Evolutionary conservation across 1,284 basidiomycete species (phyloP), one percentile per base, ranked within the genome.

Genomic region (Meripilus lineatus): DNA sequence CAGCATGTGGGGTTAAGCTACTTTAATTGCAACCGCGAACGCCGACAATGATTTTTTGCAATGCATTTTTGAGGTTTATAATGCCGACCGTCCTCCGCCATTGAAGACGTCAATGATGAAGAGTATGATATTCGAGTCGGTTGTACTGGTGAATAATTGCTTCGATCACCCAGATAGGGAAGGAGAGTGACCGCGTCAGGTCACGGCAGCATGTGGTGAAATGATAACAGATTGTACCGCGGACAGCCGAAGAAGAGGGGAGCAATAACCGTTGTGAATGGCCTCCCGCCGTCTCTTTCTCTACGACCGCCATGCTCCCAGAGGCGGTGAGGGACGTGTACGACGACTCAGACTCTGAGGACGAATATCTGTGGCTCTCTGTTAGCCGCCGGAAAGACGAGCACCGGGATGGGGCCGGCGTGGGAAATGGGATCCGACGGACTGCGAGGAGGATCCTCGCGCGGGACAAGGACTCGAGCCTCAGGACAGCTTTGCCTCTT

Each of bases 321-420:
- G 34, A 46, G 40, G 34, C 39, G 26, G 51, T 42, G 38, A 42
- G 38, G 44, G 32, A 52, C 51, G 53, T 51, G 45, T 48, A 50
- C 38, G 56, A 53, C 33, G 44, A 48, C 50, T 58, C 58, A 30
- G 61, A 61, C 40, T 44, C 45, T 25, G 59, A 62, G 38, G 56
- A 52, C 38, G 57, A 57, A 35, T 56, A 53, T 58, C 41, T 63
- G 42, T 63, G 61, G 61, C 49, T 55, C 45, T 49, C 56, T 45
- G 52, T 50, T 25, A 52, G 52, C 42, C 50, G 54, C 40, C 50
- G 52, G 51, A 55, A 53, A 48, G 49, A 46, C 46, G 52, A 50
- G 43, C 33, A 46, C 49, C 51, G 49, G 44, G 38, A 47, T 20
- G 25, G 44, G 50, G 18, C 34, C 42, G 24, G 18, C 43, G 43